phyloP scores from a whole-genome alignment of 192 early-diverging fungal genomes.

The Pilaira anomala region DNA sequence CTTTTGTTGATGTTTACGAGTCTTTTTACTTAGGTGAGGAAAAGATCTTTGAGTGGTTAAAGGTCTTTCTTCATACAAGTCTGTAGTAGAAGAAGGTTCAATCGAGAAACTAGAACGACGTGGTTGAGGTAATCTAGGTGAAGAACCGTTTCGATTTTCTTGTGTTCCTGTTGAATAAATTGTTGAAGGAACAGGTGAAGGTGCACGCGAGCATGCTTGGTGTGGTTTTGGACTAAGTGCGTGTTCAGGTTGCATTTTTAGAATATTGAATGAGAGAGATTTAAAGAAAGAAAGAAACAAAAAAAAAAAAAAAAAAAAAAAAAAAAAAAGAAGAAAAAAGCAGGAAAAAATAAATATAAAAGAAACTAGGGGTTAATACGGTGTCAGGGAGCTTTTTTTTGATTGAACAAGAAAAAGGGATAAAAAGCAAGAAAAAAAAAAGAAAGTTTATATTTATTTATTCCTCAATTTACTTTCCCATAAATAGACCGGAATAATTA shows the following conservation, averaged over 20 bases:
- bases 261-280: neutral
- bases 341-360: slow-evolving; percentile 5
- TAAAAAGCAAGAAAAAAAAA: neutral
- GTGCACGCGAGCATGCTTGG: neutral
- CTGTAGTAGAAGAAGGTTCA: neutral
- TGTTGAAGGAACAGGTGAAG: slow-evolving; percentile 13
- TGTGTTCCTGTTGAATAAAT: neutral
- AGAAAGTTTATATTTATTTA: neutral
- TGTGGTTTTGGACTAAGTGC: slow-evolving; percentile 4
- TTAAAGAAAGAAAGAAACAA: slow-evolving; percentile 6
- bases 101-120: slow-evolving; percentile 12
- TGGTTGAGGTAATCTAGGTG: slow-evolving; percentile 5
- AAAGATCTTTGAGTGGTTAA: slow-evolving; percentile 9
- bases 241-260: neutral
- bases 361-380: neutral
- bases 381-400: no score
- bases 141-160: slow-evolving; percentile 1
- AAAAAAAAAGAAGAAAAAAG: neutral
- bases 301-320: slow-evolving; percentile 13
- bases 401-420: neutral
- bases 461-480: no score
- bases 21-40: slow-evolving; percentile 7
- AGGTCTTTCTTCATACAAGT: neutral
- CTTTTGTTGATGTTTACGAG: neutral
- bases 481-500: no score